Base-by-base conservation (phyloP, 192 early-diverging fungal genomes). In the Chytriomyces sp. region DNA sequence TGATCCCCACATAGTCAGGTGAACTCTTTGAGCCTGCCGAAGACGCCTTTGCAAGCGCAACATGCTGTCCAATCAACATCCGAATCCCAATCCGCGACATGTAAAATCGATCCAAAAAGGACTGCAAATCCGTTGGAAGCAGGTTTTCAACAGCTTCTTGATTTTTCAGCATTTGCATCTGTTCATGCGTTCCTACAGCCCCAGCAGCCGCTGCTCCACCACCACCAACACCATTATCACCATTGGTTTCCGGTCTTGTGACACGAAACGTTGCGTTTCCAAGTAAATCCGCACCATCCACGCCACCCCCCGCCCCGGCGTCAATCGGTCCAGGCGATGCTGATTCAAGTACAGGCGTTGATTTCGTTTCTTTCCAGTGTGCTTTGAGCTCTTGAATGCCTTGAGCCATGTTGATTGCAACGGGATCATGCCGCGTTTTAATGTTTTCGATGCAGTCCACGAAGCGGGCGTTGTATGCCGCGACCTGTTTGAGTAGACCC, bases 31-130 rank as follows among this genome's bases (percentile, higher is more conserved):
- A 53, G 11, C 72, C 72, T 10, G 75, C 73, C 44, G 61, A 61
- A 5, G 83, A 81, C 11, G 83, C 78, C 68, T 76, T 71, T 45
- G 81, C 6, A 45, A 86, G 76, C 6, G 82, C 76, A 20, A 88
- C 81, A 46, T 80, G 86, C 79, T 83, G 89, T 80, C 94, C 96
- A 76, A 98, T 95, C 64, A 98, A 87, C 94, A 97, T 95, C 64
- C 97, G 92, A 80, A 98, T 97, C n/a, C 97, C 97, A 73, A 96
- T 98, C 66, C 96, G 93, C 45, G 94, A 95, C 89, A 96, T 93
- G 82, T 98, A 96, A 86, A 98, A 98, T 47, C 94, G 91, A 83
- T 96, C 95, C 71, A 98, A 81, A 74, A 98, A 98, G 45, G 90
- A 86, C 83, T 96, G 94, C 16, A 97, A 88, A 50, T 88, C 91